A percentile compares a stretch with the other conserved stretches of the same genome.
These are phyloP conservation scores for Henckelia pumila DNA, from an alignment of 257 asterid genomes.

Conservation along the genomic window DNA sequence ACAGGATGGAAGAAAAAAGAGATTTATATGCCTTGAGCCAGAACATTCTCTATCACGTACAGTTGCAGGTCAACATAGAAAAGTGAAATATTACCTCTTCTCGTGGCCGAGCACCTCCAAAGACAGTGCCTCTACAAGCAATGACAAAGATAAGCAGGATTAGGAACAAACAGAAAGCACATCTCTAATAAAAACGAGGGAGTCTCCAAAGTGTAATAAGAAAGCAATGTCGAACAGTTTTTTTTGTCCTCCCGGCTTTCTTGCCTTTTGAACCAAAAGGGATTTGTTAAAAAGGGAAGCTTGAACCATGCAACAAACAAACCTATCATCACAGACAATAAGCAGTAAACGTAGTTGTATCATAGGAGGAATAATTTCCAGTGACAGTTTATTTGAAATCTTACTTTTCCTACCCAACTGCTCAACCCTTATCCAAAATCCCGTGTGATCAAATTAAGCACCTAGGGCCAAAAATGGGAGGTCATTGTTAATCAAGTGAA, in stretches of 20 bases:
- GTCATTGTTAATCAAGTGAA: no score
- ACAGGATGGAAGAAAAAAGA: neutral
- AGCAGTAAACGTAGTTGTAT: neutral
- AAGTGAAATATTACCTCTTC: constrained; percentile 60
- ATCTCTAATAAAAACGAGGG: constrained; percentile 18
- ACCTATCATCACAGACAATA: neutral
- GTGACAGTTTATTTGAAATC: neutral
- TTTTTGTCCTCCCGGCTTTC: neutral
- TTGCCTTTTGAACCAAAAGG: neutral
- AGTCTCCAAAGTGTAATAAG: constrained; percentile 14
- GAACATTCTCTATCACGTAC: neutral
- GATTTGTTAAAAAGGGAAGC: neutral
- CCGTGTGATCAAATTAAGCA: no score
- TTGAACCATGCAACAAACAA: neutral
- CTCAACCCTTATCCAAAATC: neutral
- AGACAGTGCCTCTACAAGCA: constrained; percentile 58
- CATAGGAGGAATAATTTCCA: neutral
- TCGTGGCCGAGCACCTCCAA: constrained; percentile 85
- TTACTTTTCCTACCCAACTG: neutral
- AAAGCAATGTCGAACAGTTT: neutral
- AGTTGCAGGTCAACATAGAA: neutral
- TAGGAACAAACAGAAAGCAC: constrained; percentile 26
- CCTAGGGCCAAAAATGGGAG: no score
- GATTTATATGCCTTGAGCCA: neutral
- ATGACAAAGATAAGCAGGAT: constrained; percentile 25